Evolutionary conservation across 2,329 filamentous ascomycete species (phyloP), one percentile per base, ranked within the genome.

Genomic region (Keithomyces neogunnii): DNA sequence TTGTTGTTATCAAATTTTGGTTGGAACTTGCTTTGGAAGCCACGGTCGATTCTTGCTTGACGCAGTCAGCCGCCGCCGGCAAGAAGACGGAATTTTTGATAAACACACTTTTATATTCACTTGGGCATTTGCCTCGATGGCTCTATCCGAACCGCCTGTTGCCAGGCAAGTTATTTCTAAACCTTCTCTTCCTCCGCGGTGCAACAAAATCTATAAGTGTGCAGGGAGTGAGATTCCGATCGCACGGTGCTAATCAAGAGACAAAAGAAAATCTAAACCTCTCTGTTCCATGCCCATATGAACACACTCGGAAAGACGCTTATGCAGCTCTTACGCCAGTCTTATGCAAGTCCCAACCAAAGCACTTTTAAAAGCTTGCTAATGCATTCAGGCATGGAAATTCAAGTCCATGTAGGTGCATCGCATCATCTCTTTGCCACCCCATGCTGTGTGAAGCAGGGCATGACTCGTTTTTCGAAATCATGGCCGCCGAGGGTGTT

Each of bases 281-380:
- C 26, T 6, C 40, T 50, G 26, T 45, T 49, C 53, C 51, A 48
- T 49, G 43, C 29, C 46, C 38, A 32, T 28, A 47, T 13, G 30
- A 48, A 45, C 51, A 50, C 47, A 53, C 45, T 48, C 32, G 32
- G 35, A 32, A 33, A 48, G 46, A 13, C 40, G 11, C 45, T 45
- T 49, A 43, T 42, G 40, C 51, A 51, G 45, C 32, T 30, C 29
- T 32, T 44, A 45, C 51, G 45, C 48, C 51, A 48, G 33, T 45
- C 40, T 50, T 43, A 49, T 52, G 50, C 45, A 44, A 40, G 47
- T 50, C 39, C 50, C 43, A 43, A 40, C 35, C 43, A 32, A 19
- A 48, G 30, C 28, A 44, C 19, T 11, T 44, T 44, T 44, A 28
- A 30, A 44, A 44, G 19, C 40, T 9, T 5, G 40, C 5, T 44